These are phyloP conservation scores for Dissophora globulifera DNA, from an alignment of 192 early-diverging fungal genomes.

Conservation along the genomic window DNA sequence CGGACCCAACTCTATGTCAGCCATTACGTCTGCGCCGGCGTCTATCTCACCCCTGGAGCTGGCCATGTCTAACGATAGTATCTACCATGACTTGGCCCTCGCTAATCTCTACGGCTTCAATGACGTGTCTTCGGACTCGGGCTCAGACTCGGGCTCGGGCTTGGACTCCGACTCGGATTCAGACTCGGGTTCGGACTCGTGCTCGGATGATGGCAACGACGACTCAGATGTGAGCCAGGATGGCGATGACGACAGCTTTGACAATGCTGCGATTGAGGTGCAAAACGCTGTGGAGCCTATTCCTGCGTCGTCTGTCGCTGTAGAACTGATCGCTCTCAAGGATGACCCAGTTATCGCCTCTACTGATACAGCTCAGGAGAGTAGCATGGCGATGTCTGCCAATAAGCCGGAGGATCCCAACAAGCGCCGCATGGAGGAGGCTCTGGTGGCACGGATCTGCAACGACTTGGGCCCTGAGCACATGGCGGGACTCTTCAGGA, in stretches of 20 bases:
- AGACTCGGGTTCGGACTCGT: constrained; percentile 1
- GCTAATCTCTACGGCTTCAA: constrained; percentile 43
- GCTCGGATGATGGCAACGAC: constrained; percentile 15
- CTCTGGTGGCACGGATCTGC: constrained; percentile 35
- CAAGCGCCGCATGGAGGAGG: constrained; percentile 49
- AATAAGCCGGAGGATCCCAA: constrained; percentile 31
- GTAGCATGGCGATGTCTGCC: background rate
- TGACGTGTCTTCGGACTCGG: constrained; percentile 1
- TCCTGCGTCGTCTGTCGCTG: background rate
- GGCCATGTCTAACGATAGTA: constrained; percentile 6
- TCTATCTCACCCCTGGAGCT: constrained; percentile 36
- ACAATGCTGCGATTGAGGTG: background rate
- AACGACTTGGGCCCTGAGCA: constrained; percentile 49
- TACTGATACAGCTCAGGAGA: background rate
- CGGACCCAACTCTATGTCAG: constrained; percentile 26
- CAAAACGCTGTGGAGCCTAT: background rate
- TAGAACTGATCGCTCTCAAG: background rate
- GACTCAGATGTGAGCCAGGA: constrained; percentile 2
- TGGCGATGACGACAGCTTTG: background rate
- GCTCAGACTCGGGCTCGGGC: constrained; percentile 24
- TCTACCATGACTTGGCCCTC: constrained; percentile 32
- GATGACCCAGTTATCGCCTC: background rate
- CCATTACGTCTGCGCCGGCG: too few relatives aligned
- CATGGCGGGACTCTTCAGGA: constrained; percentile 40
- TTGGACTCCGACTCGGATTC: constrained; percentile 32